Conservation (phyloP, 768 basidiomycete species). For the Amylocystis lapponica region DNA sequence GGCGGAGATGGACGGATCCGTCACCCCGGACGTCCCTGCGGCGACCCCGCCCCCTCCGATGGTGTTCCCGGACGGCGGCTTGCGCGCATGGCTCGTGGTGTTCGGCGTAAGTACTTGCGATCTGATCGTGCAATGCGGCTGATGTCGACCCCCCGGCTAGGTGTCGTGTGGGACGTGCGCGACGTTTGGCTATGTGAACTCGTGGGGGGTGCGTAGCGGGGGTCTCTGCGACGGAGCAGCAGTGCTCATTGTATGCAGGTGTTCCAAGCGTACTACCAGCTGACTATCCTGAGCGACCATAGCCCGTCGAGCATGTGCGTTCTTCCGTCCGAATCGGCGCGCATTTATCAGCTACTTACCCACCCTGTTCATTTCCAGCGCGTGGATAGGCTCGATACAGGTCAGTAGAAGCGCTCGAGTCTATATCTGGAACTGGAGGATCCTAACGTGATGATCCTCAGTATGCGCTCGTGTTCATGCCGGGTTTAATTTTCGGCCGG, state of each 20-base stretch:
- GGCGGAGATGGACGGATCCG: too few relatives aligned
- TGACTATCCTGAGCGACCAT: conserved; percentile 39
- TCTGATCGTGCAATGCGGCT: conserved; percentile 1
- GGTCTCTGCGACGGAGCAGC: too few relatives aligned
- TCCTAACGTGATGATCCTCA: conserved; percentile 25
- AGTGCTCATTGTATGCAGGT: conserved; percentile 44
- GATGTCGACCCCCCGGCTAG: too few relatives aligned
- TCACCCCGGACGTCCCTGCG: too few relatives aligned
- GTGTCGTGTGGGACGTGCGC: conserved; percentile 34
- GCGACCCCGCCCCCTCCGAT: too few relatives aligned
- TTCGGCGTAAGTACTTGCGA: conserved; percentile 32
- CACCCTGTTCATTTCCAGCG: conserved; percentile 44
- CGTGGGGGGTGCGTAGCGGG: conserved; percentile 57
- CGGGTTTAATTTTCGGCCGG: conserved; percentile 58
- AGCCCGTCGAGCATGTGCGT: conserved; percentile 61
- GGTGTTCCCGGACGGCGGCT: conserved; percentile 38
- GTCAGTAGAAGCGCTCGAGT: too few relatives aligned
- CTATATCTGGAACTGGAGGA: too few relatives aligned
- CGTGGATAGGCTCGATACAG: conserved; percentile 80
- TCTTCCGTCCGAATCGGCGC: too few relatives aligned
- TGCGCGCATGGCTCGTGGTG: conserved; percentile 39
- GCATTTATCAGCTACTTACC: too few relatives aligned
- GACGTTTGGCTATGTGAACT: conserved; percentile 66
- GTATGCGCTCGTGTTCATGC: conserved; percentile 60
- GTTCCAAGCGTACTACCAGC: conserved; percentile 70